Evolutionary conservation across 257 asterid genomes (phyloP).

Genomic region (Nicotiana tomentosiformis): DNA sequence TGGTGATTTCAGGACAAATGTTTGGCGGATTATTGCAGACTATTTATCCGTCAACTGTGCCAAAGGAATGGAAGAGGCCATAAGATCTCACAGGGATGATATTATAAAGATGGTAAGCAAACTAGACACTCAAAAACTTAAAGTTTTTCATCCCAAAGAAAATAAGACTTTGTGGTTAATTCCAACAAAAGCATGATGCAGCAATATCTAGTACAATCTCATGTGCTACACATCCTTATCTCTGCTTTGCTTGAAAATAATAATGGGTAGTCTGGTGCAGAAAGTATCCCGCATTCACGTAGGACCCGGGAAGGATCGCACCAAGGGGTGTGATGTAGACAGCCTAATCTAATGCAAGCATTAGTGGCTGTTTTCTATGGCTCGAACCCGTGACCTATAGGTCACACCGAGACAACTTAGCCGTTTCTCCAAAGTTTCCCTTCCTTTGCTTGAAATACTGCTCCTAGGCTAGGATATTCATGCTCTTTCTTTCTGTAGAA

Average conservation of each 20-base stretch:
- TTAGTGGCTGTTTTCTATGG: no score
- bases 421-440: no score
- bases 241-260: not conserved
- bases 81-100: slow-evolving; percentile 8
- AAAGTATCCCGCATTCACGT: no score
- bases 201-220: not conserved
- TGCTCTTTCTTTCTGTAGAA: not conserved
- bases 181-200: not conserved
- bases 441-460: not conserved
- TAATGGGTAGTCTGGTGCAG: no score
- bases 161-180: not conserved
- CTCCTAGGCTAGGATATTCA: not conserved
- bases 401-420: no score
- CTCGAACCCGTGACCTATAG: no score
- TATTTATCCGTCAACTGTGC: slow-evolving; percentile 33
- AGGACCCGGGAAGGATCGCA: no score
- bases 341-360: no score
- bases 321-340: no score
- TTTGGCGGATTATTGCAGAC: slow-evolving; percentile 32
- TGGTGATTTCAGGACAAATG: slow-evolving; percentile 24
- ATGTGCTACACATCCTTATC: not conserved
- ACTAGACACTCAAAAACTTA: not conserved
- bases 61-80: slow-evolving; percentile 36
- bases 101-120: not conserved
- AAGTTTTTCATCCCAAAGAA: not conserved